Conservation (phyloP, 2,329 filamentous ascomycete species). For the Fusarium bulbicola region DNA sequence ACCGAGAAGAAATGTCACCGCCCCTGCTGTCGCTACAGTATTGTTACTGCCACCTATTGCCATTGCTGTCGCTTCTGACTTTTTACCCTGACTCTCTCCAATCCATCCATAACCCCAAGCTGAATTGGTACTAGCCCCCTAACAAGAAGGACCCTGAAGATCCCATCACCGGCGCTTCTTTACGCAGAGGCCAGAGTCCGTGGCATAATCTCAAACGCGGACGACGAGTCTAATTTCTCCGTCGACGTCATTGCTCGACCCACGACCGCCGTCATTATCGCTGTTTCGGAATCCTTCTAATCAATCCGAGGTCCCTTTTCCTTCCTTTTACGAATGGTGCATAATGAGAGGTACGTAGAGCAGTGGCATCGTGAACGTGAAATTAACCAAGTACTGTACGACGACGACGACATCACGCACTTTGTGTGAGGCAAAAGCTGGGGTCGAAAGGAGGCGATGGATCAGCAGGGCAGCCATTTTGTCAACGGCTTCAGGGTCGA, state of each 20-base stretch:
- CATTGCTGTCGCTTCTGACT: not conserved
- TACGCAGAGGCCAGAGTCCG: slow-evolving; percentile 10
- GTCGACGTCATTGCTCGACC: slow-evolving; percentile 35
- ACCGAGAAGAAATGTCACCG: not conserved
- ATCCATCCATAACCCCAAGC: slow-evolving; percentile 6
- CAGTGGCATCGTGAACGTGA: not conserved
- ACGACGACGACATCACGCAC: not conserved
- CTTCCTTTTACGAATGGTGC: slow-evolving; percentile 10
- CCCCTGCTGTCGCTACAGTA: not conserved
- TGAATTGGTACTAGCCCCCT: slow-evolving; percentile 20
- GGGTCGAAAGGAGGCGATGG: not conserved
- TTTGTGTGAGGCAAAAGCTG: slow-evolving; percentile 8
- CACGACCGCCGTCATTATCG: slow-evolving; percentile 26
- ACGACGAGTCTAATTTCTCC: slow-evolving; percentile 29
- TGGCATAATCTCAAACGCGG: slow-evolving; percentile 30
- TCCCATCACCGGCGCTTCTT: slow-evolving; percentile 31
- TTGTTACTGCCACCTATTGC: not conserved
- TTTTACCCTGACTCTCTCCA: not conserved
- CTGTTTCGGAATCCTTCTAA: slow-evolving; percentile 27
- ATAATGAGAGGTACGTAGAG: not conserved
- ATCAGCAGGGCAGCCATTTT: slow-evolving; percentile 16
- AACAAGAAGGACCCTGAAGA: slow-evolving; percentile 42
- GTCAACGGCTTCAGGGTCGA: slow-evolving; percentile 1
- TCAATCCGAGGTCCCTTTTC: slow-evolving; percentile 4
- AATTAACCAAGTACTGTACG: not conserved